Evolutionary conservation across 805 yeast species (phyloP).

Genomic region (Kodamaea restingae): DNA sequence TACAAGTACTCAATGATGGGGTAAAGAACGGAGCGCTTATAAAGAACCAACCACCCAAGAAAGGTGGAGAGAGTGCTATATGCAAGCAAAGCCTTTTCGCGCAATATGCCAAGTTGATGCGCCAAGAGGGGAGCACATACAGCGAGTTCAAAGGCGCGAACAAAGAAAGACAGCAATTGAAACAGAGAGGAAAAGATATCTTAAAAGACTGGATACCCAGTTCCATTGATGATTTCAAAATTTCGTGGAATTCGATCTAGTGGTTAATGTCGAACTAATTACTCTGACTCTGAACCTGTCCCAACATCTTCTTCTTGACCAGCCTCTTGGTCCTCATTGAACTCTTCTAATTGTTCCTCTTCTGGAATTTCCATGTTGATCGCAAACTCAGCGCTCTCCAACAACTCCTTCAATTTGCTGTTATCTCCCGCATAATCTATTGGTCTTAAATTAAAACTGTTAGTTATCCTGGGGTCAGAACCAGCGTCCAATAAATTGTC

Average conservation of each 20-base stretch:
- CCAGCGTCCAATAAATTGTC: constrained; percentile 90
- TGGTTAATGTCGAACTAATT: neutral
- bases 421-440: constrained; percentile 61
- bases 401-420: constrained; percentile 52
- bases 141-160: constrained; percentile 17
- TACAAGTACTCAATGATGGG: constrained; percentile 51
- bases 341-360: constrained; percentile 27
- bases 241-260: neutral
- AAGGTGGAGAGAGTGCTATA: constrained; percentile 40
- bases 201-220: constrained; percentile 49
- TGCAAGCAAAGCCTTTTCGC: constrained; percentile 25
- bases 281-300: constrained; percentile 19
- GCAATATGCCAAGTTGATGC: neutral
- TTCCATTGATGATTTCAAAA: constrained; percentile 38
- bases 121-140: constrained; percentile 7
- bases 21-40: constrained; percentile 54
- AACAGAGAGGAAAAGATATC: constrained; percentile 23
- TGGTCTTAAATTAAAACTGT: constrained; percentile 62
- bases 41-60: constrained; percentile 42
- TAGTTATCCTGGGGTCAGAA: constrained; percentile 59
- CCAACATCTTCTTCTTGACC: constrained; percentile 35
- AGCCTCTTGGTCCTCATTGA: constrained; percentile 15
- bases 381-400: constrained; percentile 85
- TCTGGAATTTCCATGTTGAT: constrained; percentile 34
- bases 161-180: constrained; percentile 24